Evolutionary conservation across 345 rosid genomes (phyloP).

Genomic region (Lumnitzera littorea): DNA sequence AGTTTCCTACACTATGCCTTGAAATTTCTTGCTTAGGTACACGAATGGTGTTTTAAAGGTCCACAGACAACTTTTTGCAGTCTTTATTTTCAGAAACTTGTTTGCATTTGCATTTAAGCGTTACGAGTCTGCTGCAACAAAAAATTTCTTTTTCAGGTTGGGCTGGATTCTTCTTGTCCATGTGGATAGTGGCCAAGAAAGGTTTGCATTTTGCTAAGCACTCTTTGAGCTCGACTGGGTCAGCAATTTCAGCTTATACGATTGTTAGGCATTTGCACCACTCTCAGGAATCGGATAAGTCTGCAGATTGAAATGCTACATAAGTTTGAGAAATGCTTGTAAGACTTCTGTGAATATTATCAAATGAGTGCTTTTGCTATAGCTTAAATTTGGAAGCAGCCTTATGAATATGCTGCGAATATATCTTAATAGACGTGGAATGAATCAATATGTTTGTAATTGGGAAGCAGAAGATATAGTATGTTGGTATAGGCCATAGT

Average conservation of each 20-base stretch:
- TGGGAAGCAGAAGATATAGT: no score
- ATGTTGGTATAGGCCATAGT: no score
- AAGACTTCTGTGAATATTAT: no score
- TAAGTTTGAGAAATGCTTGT: no score
- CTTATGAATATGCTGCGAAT: no score
- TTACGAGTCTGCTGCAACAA: background rate
- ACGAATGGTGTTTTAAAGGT: background rate
- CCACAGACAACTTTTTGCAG: background rate
- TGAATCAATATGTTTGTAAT: no score
- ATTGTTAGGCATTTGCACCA: conserved; percentile 18
- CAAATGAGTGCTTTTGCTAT: no score
- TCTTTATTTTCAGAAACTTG: background rate
- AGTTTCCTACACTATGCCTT: no score
- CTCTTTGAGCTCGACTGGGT: conserved; percentile 48
- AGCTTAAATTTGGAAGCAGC: no score
- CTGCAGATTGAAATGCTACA: conserved; percentile 14
- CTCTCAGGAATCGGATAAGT: conserved; percentile 13
- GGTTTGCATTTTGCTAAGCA: conserved; percentile 51
- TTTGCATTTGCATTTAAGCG: background rate
- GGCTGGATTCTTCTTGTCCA: conserved; percentile 67
- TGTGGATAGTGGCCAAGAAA: conserved; percentile 67
- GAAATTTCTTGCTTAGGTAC: no score
- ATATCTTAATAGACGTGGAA: no score
- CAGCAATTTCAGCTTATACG: conserved; percentile 47
- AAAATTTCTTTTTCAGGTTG: conserved; percentile 52